Evolutionary conservation across 345 rosid species (phyloP), one percentile per base, ranked within the genome.

Genomic region (Eucalyptus regnans): DNA sequence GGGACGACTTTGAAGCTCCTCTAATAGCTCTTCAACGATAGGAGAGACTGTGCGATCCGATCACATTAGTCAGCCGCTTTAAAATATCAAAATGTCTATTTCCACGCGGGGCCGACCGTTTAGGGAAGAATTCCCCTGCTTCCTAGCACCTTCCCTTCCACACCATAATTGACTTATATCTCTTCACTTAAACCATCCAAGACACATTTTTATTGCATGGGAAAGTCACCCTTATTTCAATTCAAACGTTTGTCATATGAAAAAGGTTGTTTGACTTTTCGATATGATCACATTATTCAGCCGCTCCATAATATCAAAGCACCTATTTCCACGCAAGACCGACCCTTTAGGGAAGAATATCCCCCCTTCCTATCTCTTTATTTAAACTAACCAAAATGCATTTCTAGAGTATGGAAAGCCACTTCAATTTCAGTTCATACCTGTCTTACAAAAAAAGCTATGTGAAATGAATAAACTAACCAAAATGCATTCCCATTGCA

Each of bases 1-100:
- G 5, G 6, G 29, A 56, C 0, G 62, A 56, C 62, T 56, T 56
- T 23, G 62, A 56, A 56, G 3, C 6, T 56, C 13, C 6, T 56
- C 62, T 9, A 56, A 5, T 56, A 25, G 3, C 6, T 8, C 12
- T 56, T 56, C 12, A 56, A 56, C 0, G 6, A 1, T 22, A 9
- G 0, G 29, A 23, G 62, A 56, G 2, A 9, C 7, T 17, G 9
- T 68, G 13, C 1, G 1, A 68, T 33, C 1, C 0, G 1, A 2
- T 68, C 80, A 68, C 43, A 3, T 68, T 68, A 68, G 7, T 33
- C 23, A 5, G 6, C 3, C 4, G 2, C 23, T 33, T 37, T 18
- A 68, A 68, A 31, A 68, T 31, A 33, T 33, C 12, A 5, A 1
- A 31, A 8, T 18, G 22, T 4, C 25, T 33, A 17, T 68, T 68